phyloP scores from a whole-genome alignment of 352 stramenopile species.

The Lagenidium giganteum region DNA sequence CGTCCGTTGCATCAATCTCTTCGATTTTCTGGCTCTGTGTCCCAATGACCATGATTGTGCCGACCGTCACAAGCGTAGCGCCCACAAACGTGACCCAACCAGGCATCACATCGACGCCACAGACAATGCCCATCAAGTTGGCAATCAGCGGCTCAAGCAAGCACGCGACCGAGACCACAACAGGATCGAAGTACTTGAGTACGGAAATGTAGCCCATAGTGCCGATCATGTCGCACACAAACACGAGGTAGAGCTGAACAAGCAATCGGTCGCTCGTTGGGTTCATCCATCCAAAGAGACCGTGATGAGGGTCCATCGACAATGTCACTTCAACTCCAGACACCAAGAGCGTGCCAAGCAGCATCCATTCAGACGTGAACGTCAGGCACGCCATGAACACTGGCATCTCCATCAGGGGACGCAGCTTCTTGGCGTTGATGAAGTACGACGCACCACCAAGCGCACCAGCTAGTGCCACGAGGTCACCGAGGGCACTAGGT shows the following conservation, averaged over 20 bases:
- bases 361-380: conserved; percentile 26
- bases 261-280: conserved; percentile 35
- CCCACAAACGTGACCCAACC: conserved; percentile 60
- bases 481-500: conserved; percentile 32
- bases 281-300: conserved; percentile 75
- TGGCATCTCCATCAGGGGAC: conserved; percentile 47
- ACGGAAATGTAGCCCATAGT: conserved; percentile 83
- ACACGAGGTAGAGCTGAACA: conserved; percentile 63
- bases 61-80: conserved; percentile 53
- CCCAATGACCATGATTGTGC: conserved; percentile 59
- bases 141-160: conserved; percentile 79
- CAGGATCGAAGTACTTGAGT: conserved; percentile 88
- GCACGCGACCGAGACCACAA: conserved; percentile 78
- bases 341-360: conserved; percentile 49
- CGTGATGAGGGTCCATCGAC: conserved; percentile 45
- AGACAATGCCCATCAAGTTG: conserved; percentile 46
- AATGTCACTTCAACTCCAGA: conserved; percentile 40
- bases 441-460: conserved; percentile 61
- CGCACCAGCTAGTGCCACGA: conserved; percentile 53
- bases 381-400: conserved; percentile 48
- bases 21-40: conserved; percentile 66
- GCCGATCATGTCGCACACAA: conserved; percentile 77
- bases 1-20: conserved; percentile 62
- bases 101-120: conserved; percentile 59
- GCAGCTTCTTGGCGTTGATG: conserved; percentile 54